These are phyloP conservation scores for Grosmannia penicillata DNA, from an alignment of 2,329 filamentous ascomycete genomes.

Conservation along the genomic window DNA sequence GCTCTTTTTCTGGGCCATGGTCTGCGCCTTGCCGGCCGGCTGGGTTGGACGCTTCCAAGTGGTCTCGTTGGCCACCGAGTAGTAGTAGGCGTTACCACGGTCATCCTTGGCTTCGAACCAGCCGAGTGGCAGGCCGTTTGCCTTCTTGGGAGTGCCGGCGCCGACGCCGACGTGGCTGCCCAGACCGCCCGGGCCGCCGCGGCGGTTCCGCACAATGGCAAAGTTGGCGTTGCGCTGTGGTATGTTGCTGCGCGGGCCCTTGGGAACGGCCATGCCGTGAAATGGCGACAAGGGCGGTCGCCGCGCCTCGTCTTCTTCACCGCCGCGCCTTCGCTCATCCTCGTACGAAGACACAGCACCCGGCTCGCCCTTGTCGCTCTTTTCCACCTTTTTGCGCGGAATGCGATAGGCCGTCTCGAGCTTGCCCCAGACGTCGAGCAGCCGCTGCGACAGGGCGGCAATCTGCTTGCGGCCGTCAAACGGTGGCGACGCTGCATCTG, in stretches of 20 bases:
- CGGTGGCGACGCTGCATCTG: too few species aligned
- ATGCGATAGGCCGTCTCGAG: conserved; percentile 87
- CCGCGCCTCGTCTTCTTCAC: conserved; percentile 16
- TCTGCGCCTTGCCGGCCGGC: conserved; percentile 53
- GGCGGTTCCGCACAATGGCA: too few species aligned
- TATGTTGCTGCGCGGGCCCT: conserved; percentile 44
- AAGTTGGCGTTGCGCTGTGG: conserved; percentile 38
- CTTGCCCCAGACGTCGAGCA: conserved; percentile 78
- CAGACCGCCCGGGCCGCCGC: too few species aligned
- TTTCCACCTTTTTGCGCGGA: conserved; percentile 73
- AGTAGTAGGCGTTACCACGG: conserved; percentile 70
- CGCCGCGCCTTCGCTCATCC: conserved; percentile 42
- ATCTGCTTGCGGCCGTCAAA: too few species aligned
- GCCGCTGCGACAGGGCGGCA: conserved; percentile 49
- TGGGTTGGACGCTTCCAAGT: conserved; percentile 70
- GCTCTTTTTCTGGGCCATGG: conserved; percentile 47
- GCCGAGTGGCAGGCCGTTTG: conserved; percentile 53
- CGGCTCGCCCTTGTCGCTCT: conserved; percentile 52
- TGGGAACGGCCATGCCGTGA: conserved; percentile 37
- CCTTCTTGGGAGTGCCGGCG: too few species aligned
- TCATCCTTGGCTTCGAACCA: conserved; percentile 68
- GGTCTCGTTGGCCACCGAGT: conserved; percentile 60
- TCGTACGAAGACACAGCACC: conserved; percentile 31
- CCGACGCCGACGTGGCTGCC: too few species aligned
- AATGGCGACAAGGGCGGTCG: conserved; percentile 15